Evolutionary conservation across 225 moss, liverwort and hornwort species (phyloP), one percentile per base, ranked within the genome.

Genomic region (Sphagnum tenellum): DNA sequence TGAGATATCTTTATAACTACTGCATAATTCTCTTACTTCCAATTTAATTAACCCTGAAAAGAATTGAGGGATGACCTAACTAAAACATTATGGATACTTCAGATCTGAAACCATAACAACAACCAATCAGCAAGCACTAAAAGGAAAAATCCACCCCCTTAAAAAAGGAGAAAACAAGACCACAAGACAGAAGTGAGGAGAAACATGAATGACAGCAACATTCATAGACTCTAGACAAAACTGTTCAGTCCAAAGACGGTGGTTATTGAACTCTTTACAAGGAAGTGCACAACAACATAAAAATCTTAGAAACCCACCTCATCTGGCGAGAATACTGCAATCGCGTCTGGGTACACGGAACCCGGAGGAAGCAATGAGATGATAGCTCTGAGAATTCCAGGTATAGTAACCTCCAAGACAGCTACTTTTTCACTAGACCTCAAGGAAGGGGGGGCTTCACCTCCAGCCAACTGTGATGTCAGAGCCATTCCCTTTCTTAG

Each of bases 281-380:
- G 46, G 44, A 13, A 46, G 10, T 8, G 3, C 55, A 29, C 29
- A 29, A 29, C 29, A 29, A 29, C 29, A 29, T 29, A 0, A 29
- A 29, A 29, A 29, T 29, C 7, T 67, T 11, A 49, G 57, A 51
- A 57, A 61, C 69, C 5, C 69, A 94, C 93, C 82, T 94, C 93
- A 66, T 87, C 82, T 68, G 80, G 81, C 62, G 93, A 89, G 63
- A 90, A 94, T 5, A 90, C 67, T 50, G 89, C 79, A 50, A 94
- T 29, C 11, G 90, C 90, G 73, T 94, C 90, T 53, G 93, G 88
- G 67, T 73, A 74, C 9, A 71, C 76, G 46, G 93, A 94, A 46
- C 82, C 84, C 61, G 82, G 72, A 54, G 90, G 93, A 50, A 86
- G 86, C 59, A 94, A 69, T 47, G 93, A 90, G 73, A 90, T 64